phyloP scores from a whole-genome alignment of 140 eudicot genomes.

The Bidens hawaiensis region DNA sequence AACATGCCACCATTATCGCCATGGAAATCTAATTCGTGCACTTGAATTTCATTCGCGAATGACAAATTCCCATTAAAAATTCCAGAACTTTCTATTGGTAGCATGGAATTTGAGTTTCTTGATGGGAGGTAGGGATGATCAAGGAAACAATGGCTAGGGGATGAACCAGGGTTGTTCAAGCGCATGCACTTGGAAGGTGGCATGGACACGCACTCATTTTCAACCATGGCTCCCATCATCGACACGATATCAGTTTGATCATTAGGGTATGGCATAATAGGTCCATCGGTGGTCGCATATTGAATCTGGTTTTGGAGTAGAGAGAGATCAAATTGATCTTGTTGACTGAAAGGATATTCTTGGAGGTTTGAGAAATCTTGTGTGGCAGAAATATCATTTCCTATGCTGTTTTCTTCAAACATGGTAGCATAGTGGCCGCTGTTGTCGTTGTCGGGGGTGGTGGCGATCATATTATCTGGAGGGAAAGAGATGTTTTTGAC shows the following conservation, averaged over 20 bases:
- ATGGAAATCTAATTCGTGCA: constrained; percentile 57
- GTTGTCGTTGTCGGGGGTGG: constrained; percentile 13
- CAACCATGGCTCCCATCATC: constrained; percentile 40
- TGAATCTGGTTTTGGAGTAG: constrained; percentile 38
- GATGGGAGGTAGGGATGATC: constrained; percentile 39
- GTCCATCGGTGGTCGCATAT: constrained; percentile 17
- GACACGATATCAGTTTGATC: constrained; percentile 39
- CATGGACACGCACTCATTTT: constrained; percentile 53
- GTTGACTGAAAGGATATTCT: constrained; percentile 37
- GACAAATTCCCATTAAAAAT: constrained; percentile 38
- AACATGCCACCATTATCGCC: constrained; percentile 66
- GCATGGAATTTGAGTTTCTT: constrained; percentile 34
- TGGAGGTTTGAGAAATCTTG: constrained; percentile 37
- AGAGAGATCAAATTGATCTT: constrained; percentile 49
- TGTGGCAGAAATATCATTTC: constrained; percentile 49
- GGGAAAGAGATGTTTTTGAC: constrained; percentile 31
- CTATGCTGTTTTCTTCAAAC: constrained; percentile 45
- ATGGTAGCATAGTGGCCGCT: constrained; percentile 31
- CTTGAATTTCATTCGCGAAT: constrained; percentile 43
- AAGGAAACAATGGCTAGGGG: constrained; percentile 47
- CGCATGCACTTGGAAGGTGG: constrained; percentile 59
- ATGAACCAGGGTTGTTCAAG: constrained; percentile 36
- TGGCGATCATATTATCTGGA: constrained; percentile 39
- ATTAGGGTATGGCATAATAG: constrained; percentile 23
- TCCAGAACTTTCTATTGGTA: constrained; percentile 47